Percentiles rank a stretch among this genome's conserved stretches.
These are phyloP conservation scores for Chlamydomonas eustigma DNA, from an alignment of 139 green algal genomes.

Conservation along the genomic window DNA sequence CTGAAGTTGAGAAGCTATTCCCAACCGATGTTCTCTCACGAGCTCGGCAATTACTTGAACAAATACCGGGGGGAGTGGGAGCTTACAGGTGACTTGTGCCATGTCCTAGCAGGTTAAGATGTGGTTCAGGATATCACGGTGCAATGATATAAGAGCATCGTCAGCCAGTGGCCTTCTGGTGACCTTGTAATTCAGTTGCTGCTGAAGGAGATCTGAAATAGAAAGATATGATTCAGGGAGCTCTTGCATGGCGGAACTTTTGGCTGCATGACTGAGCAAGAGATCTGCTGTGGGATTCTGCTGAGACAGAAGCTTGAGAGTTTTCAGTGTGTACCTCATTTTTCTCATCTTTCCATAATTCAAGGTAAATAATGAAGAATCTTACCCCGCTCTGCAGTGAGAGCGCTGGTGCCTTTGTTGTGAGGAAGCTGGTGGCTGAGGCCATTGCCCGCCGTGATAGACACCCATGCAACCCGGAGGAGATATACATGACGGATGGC, in stretches of 20 bases:
- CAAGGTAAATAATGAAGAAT: too few relatives aligned
- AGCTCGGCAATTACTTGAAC: conserved; percentile 64
- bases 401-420: conserved; percentile 50
- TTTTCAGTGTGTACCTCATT: too few relatives aligned
- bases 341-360: too few relatives aligned
- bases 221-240: background rate
- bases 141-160: background rate
- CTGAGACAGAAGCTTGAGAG: too few relatives aligned
- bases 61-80: conserved; percentile 72
- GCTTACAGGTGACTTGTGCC: conserved; percentile 66
- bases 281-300: too few relatives aligned
- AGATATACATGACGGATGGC: conserved; percentile 83
- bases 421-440: conserved; percentile 71
- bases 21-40: conserved; percentile 75
- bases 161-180: too few relatives aligned
- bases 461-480: conserved; percentile 53
- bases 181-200: too few relatives aligned
- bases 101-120: background rate
- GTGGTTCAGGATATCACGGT: background rate
- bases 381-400: too few relatives aligned
- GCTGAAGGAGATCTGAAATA: background rate
- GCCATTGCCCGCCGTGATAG: conserved; percentile 71
- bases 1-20: conserved; percentile 63
- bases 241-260: background rate
- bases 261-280: too few relatives aligned